Evolutionary conservation across 106 monocot genomes (phyloP), one percentile per base, ranked within the genome.

Genomic region (Iris macrosiphon): DNA sequence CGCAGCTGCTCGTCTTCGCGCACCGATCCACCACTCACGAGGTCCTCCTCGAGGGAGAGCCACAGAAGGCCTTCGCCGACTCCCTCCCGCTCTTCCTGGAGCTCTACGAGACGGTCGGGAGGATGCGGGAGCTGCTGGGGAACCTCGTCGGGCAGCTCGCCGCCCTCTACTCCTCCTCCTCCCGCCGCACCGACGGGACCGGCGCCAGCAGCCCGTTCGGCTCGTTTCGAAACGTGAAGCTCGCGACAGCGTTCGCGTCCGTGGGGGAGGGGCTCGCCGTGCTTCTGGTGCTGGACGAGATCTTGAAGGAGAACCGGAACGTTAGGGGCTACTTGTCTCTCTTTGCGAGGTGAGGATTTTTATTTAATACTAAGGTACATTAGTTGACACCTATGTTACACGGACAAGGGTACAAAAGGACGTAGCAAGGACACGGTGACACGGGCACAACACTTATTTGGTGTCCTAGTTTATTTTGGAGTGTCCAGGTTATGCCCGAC

Each of bases 41-140:
- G 30, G 40, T 72, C 40, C 76, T 76, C 49, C 34, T 81, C 6
- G 81, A 81, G 60, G 76, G 81, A 1, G 76, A 81, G 56, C 81
- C 76, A 5, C 81, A 81, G 31, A 76, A 81, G 76, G 59, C 47
- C 7, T 72, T 81, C 53, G 81, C 63, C 0, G 59, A 63, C 4
- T 68, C 63, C 30, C 38, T 81, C 1, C 60, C 72, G 26, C 22
- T 81, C 45, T 75, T 81, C 32, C 44, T 75, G 29, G 66, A 81
- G 6, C 40, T 81, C 20, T 67, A 67, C 33, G 81, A 72, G 35
- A 75, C 55, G 3, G 38, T 41, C 6, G 63, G 39, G 34, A 31
- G 66, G 31, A 51, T 75, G 50, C 41, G 50, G 8, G 62, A 40
- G 14, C 62, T 81, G 17, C 22, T 75, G 42, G 66, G 40, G 12